Conservation (phyloP, 176 grass and related monocot species). For the Elymus sibiricus region DNA sequence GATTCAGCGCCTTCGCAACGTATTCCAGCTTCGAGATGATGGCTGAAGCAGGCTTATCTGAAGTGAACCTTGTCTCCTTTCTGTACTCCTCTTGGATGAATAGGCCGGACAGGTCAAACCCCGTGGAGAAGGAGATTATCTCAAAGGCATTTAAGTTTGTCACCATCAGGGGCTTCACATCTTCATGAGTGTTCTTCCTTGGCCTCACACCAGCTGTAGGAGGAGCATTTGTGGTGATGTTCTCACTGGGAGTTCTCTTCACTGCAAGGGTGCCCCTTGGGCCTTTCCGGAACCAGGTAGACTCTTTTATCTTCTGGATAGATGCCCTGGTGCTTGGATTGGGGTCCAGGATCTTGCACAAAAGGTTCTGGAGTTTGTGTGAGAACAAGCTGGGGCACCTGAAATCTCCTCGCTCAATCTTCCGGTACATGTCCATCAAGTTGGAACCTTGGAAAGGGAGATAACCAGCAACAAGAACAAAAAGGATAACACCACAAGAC, state of each 20-base stretch:
- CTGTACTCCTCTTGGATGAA: constrained; percentile 47
- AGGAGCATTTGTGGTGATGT: background rate
- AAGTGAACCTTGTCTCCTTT: constrained; percentile 72
- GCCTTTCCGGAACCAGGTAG: constrained; percentile 75
- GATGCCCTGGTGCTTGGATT: constrained; percentile 65
- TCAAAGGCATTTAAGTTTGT: constrained; percentile 77
- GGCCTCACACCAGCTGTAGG: background rate
- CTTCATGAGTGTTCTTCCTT: constrained; percentile 23
- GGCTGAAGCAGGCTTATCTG: constrained; percentile 49
- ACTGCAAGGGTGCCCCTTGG: constrained; percentile 20
- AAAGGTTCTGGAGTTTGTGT: constrained; percentile 52
- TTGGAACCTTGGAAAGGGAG: constrained; percentile 76
- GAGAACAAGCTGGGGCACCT: constrained; percentile 75
- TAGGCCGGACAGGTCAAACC: constrained; percentile 68
- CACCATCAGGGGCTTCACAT: constrained; percentile 32
- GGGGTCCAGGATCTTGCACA: constrained; percentile 72
- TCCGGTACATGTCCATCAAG: constrained; percentile 79
- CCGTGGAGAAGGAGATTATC: constrained; percentile 72
- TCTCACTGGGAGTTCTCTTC: constrained; percentile 30
- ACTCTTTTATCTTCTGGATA: constrained; percentile 68
- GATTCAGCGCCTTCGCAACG: constrained; percentile 48
- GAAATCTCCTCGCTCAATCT: constrained; percentile 62
- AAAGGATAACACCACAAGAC: constrained; percentile 86
- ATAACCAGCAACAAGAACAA: constrained; percentile 66
- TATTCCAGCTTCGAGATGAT: constrained; percentile 58